Conservation (phyloP, 2,329 filamentous ascomycete species). For the Trichoderma breve region DNA sequence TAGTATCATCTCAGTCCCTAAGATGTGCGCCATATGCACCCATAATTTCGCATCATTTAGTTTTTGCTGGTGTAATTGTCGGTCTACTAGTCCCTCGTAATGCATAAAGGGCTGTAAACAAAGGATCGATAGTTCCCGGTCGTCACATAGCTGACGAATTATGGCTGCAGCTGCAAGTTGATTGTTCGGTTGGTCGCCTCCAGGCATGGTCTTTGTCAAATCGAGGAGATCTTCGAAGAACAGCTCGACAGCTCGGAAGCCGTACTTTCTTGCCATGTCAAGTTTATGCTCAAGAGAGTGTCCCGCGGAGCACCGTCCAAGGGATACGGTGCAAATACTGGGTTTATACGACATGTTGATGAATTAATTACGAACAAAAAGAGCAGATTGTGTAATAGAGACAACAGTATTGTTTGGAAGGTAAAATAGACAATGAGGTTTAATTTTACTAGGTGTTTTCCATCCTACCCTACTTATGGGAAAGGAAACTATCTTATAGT, state of each 20-base stretch:
- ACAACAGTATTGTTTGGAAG: not conserved
- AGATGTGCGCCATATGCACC: slow-evolving; percentile 62
- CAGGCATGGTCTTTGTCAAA: slow-evolving; percentile 48
- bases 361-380: not conserved
- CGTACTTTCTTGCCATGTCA: slow-evolving; percentile 61
- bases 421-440: not conserved
- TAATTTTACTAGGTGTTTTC: not conserved
- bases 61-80: slow-evolving; percentile 53
- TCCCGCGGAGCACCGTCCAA: slow-evolving; percentile 67
- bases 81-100: slow-evolving; percentile 71
- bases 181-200: slow-evolving; percentile 38
- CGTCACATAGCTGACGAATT: slow-evolving; percentile 56
- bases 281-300: slow-evolving; percentile 68
- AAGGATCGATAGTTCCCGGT: slow-evolving; percentile 54
- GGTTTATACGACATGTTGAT: slow-evolving; percentile 39
- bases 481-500: not conserved
- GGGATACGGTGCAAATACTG: slow-evolving; percentile 73
- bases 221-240: slow-evolving; percentile 75
- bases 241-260: slow-evolving; percentile 69
- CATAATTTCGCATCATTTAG: slow-evolving; percentile 65
- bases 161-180: slow-evolving; percentile 57
- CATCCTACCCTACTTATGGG: too few relatives aligned
- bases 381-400: not conserved
- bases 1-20: slow-evolving; percentile 70
- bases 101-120: slow-evolving; percentile 75